phyloP scores from a whole-genome alignment of 306 rosid genomes.

The Inga laurina region DNA sequence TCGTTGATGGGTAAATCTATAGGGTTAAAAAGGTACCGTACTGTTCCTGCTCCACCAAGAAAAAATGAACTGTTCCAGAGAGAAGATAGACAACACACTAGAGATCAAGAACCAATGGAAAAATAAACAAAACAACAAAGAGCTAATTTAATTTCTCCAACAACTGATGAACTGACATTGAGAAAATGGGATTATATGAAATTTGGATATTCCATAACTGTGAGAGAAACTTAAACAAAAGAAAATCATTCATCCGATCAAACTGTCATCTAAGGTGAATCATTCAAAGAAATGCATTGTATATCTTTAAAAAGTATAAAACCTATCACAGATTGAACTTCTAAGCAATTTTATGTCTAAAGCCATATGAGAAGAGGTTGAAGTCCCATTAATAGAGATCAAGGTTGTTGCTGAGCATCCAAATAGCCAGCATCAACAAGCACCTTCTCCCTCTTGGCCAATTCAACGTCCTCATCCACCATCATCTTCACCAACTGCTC shows the following conservation, averaged over 20 bases:
- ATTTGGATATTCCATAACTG: conserved; percentile 16
- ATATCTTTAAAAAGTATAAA: conserved; percentile 11
- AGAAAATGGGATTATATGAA: conserved; percentile 29
- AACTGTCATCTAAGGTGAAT: conserved; percentile 29
- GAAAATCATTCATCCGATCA: conserved; percentile 35
- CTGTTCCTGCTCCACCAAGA: too few species aligned
- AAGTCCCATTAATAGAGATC: conserved; percentile 19
- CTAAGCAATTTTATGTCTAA: neutral
- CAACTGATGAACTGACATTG: conserved; percentile 12
- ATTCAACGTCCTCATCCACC: conserved; percentile 90
- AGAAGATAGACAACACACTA: neutral
- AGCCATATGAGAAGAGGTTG: neutral
- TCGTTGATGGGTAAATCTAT: neutral
- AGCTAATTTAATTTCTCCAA: neutral
- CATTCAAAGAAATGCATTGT: conserved; percentile 21
- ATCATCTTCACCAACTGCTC: conserved; percentile 89
- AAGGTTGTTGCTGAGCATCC: conserved; percentile 99
- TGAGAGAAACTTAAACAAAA: neutral
- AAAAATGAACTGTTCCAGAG: neutral
- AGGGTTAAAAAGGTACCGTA: neutral
- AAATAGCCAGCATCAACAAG: conserved; percentile 97
- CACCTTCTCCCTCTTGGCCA: conserved; percentile 93
- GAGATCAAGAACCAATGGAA: neutral
- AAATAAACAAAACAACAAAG: neutral
- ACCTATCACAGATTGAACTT: neutral